Conservation (phyloP, 208 protist genomes). For the Jaenimonas drosophilae region DNA sequence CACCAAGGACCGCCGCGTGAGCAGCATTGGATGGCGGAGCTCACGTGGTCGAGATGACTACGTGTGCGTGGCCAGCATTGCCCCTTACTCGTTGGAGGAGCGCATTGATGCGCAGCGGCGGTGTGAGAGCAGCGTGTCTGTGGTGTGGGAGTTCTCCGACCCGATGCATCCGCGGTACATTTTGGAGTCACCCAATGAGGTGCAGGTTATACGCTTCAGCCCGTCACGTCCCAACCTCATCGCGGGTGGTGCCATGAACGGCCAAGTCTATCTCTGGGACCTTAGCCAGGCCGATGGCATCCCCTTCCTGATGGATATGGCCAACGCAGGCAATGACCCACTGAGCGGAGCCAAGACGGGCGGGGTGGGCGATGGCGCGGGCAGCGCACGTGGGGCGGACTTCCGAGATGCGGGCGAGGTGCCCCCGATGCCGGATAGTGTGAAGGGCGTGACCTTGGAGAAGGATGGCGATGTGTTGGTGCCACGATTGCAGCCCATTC, state of each 20-base stretch:
- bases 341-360: not conserved
- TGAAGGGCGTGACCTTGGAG: constrained; percentile 59
- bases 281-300: constrained; percentile 37
- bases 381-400: not conserved
- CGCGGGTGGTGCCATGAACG: constrained; percentile 80
- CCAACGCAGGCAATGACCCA: not conserved
- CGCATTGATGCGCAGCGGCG: constrained; percentile 59
- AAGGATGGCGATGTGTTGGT: constrained; percentile 72
- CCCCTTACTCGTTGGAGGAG: constrained; percentile 42
- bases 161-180: constrained; percentile 87
- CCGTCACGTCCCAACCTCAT: constrained; percentile 71
- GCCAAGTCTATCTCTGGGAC: constrained; percentile 88
- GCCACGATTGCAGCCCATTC: constrained; percentile 69
- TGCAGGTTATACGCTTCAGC: constrained; percentile 84
- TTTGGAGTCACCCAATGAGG: constrained; percentile 79
- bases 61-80: constrained; percentile 76
- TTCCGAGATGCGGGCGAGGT: constrained; percentile 59
- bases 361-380: not conserved
- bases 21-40: constrained; percentile 76
- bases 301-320: constrained; percentile 8
- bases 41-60: constrained; percentile 41
- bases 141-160: constrained; percentile 88
- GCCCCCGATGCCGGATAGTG: constrained; percentile 50
- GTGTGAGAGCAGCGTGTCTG: constrained; percentile 61
- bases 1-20: constrained; percentile 70